These are phyloP conservation scores for Chaetomium fimeti DNA, from an alignment of 495 filamentous ascomycete species.

Conservation along the genomic window DNA sequence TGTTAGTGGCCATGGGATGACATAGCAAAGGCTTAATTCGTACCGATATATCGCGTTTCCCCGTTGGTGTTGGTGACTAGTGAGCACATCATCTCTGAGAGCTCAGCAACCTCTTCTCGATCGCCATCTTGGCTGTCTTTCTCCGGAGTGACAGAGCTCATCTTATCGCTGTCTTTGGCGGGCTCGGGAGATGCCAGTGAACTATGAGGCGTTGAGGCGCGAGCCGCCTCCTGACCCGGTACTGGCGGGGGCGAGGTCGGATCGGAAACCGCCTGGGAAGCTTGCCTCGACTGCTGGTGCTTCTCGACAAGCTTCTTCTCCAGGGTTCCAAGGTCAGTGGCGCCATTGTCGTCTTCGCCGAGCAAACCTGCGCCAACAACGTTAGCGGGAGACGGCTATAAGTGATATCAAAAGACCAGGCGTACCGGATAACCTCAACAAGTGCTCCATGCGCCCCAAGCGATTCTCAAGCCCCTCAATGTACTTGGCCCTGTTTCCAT, in stretches of 20 bases:
- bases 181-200: conserved; percentile 62
- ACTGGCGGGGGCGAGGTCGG: conserved; percentile 48
- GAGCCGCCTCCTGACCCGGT: conserved; percentile 46
- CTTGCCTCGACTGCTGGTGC: conserved; percentile 46
- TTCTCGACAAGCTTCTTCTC: conserved; percentile 79
- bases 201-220: conserved; percentile 57
- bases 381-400: conserved; percentile 21
- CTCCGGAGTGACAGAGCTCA: conserved; percentile 35
- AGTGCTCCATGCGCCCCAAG: conserved; percentile 86
- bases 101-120: conserved; percentile 83
- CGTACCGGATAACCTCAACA: conserved; percentile 77
- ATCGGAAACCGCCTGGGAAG: conserved; percentile 45
- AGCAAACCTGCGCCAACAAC: conserved; percentile 54
- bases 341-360: conserved; percentile 81
- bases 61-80: conserved; percentile 96
- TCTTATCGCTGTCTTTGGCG: conserved; percentile 50
- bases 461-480: conserved; percentile 97
- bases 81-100: conserved; percentile 99
- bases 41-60: conserved; percentile 96
- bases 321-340: conserved; percentile 82
- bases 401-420: background rate
- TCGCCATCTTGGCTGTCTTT: conserved; percentile 56
- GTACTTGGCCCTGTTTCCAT: conserved; percentile 75
- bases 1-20: conserved; percentile 27
- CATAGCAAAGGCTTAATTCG: conserved; percentile 14